Base-by-base conservation (phyloP, 345 rosid species). In the Eucalyptus virginea region DNA sequence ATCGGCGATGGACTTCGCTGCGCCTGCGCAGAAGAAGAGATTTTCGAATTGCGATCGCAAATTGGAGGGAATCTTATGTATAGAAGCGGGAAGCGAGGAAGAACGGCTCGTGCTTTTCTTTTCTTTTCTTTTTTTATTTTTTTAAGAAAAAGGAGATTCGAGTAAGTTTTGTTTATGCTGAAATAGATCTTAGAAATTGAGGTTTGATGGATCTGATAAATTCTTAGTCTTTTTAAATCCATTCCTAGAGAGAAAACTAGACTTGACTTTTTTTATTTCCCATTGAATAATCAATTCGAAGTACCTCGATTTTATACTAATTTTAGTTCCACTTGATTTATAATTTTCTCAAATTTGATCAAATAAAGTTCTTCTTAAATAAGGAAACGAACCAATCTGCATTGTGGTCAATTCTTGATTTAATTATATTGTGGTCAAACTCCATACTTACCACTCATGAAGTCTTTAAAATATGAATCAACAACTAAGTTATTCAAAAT, bases 311-410 rank as follows among this genome's bases (percentile, higher is more conserved):
- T 28, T 60, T 6, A 11, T 60, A 60, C 49, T 4, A 1, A 60
- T 0, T 30, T 60, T 28, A 28, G 1, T 13, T 14, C 0, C 1
- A 6, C 16, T 3, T 6, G 69, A 6, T 58, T 28, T 60, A 60
- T 13, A 12, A 60, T 60, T 60, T 60, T 60, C n/a, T 6, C 32
- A 60, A 6, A 0, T 11, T 0, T 14, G 0, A 60, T 30, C 17
- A 7, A 6, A 12, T 28, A 60, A 60, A 60, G 17, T 28, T 60
- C 8, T 60, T 28, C n/a, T 60, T 0, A 60, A 0, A 28, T 0
- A 0, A 26, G 32, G 67, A 26, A 60, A 58, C 0, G 15, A 0
- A 58, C 12, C 3, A 0, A 1, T 1, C 0, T 26, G 17, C 1
- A 28, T 60, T 3, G 1, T 28, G 32, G 17, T 60, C 67, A 26